phyloP scores from a whole-genome alignment of 2,329 filamentous ascomycete species.

The Microcyclospora pomicola region DNA sequence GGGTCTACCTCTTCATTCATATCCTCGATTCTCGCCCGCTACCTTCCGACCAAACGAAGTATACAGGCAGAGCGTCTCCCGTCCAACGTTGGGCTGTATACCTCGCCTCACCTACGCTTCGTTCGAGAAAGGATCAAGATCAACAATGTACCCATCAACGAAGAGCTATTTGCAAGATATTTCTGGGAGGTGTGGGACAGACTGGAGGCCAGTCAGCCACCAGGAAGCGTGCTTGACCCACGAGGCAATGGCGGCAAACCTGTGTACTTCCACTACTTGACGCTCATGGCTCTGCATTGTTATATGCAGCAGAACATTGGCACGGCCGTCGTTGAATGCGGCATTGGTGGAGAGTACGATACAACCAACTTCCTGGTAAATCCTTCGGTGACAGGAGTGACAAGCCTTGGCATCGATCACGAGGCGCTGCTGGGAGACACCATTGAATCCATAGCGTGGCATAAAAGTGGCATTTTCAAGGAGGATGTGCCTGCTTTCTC shows the following conservation, averaged over 20 bases:
- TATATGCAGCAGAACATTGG: constrained; percentile 65
- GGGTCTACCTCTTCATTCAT: constrained; percentile 77
- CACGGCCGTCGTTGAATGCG: constrained; percentile 77
- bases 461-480: constrained; percentile 84
- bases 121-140: constrained; percentile 77
- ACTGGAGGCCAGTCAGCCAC: constrained; percentile 39
- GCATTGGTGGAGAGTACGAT: constrained; percentile 88
- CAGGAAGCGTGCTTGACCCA: constrained; percentile 37
- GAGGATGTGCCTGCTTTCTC: constrained; percentile 48
- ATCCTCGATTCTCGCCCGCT: constrained; percentile 61
- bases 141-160: constrained; percentile 55
- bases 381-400: constrained; percentile 59
- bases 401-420: constrained; percentile 77
- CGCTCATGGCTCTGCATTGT: constrained; percentile 72
- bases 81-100: constrained; percentile 56
- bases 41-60: constrained; percentile 30
- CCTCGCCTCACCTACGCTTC: constrained; percentile 71
- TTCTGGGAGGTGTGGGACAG: constrained; percentile 78
- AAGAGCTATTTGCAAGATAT: constrained; percentile 56
- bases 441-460: constrained; percentile 74
- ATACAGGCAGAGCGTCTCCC: constrained; percentile 17
- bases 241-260: constrained; percentile 52
- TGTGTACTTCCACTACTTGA: constrained; percentile 85
- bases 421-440: constrained; percentile 66
- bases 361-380: constrained; percentile 71